Base-by-base conservation (phyloP, 2,329 filamentous ascomycete species). In the Macrophomina tecta region DNA sequence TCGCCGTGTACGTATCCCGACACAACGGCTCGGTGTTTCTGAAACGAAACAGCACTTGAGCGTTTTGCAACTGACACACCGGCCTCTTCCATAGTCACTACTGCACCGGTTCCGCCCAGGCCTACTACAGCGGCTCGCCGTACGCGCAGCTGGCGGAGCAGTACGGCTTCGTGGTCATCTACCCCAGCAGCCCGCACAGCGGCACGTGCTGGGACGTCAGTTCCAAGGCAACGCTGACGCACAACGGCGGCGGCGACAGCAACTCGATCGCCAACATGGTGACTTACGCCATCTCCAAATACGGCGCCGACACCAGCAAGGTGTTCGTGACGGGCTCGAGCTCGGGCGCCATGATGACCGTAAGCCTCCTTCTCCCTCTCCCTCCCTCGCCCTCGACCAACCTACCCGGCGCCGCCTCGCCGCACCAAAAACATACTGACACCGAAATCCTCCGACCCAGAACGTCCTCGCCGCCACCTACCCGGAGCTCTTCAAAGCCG, bases 121-220 rank as follows among this genome's bases (percentile, higher is more conserved):
- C 81, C 2, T 84, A 82, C 70, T 86, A 83, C 75, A 74, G 72
- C 4, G 80, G 79, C 38, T 85, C 83, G 5, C 83, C 84, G 12
- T 89, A 86, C 74, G 83, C 84, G 23, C 78, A 79, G 1, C 77
- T 87, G 11, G 84, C 87, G 5, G 83, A 84, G 68, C 72, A 79
- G 53, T 80, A 87, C 64, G 86, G 85, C 46, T 88, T 85, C 75
- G 87, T 90, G 65, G 81, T 85, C 68, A 85, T 89, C 72, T 89
- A 86, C 75, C 85, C 86, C 1, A 79, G 82, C 69, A 83, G 82
- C 2, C 84, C 84, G 0, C 82, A 85, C 70, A 74, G 74, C n/a
- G 85, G 79, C 6, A 78, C 79, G 77, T 89, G 87, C 77, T 89
- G 86, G 86, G 87, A 89, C 67, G 85, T 88, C 1, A 85, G 84